Percentiles rank a stretch among this genome's conserved stretches.
Conservation (phyloP, 345 rosid species). For the Hibiscus trionum region DNA sequence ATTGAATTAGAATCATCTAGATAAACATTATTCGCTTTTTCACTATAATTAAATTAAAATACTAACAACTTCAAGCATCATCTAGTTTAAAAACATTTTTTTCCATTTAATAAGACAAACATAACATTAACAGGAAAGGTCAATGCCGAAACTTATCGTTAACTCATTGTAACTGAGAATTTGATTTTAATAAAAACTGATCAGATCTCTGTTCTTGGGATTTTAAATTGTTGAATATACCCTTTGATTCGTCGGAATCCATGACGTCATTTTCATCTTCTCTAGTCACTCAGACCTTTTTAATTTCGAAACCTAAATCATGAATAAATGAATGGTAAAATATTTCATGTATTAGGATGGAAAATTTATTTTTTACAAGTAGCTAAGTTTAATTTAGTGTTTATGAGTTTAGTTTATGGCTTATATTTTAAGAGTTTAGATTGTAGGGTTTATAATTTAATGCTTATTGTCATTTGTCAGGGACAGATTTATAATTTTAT, state of each 20-base stretch:
- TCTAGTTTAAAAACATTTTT: background rate
- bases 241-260: background rate
- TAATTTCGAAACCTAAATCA: background rate
- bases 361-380: too few species aligned
- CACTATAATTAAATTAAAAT: background rate
- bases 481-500: too few species aligned
- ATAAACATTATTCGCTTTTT: too few species aligned
- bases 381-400: too few species aligned
- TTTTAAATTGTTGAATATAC: background rate
- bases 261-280: background rate
- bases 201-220: background rate
- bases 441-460: too few species aligned
- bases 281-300: background rate
- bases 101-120: background rate
- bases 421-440: too few species aligned
- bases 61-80: background rate
- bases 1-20: too few species aligned
- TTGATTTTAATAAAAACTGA: background rate
- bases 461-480: too few species aligned
- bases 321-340: background rate
- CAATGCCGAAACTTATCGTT: background rate
- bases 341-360: too few species aligned
- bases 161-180: background rate
- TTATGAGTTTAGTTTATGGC: too few species aligned
- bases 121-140: background rate